These are phyloP conservation scores for Zoysia pacifica DNA, from an alignment of 176 grass and related monocot genomes.

Conservation along the genomic window DNA sequence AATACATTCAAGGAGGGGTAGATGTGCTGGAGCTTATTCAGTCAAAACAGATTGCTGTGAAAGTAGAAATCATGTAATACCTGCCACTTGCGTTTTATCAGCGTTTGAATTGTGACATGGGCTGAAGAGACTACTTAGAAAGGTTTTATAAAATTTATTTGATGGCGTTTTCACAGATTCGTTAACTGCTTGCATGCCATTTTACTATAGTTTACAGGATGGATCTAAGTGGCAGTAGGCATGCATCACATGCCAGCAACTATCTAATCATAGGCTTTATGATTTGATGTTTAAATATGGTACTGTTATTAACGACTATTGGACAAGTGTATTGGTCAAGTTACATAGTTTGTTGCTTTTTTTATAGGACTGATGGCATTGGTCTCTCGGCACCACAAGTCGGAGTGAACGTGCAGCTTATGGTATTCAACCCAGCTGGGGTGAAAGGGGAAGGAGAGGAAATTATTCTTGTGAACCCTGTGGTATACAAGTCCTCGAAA, in stretches of 20 bases:
- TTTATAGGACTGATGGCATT: conserved; percentile 86
- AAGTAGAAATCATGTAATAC: background rate
- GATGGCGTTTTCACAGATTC: background rate
- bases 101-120: background rate
- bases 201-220: background rate
- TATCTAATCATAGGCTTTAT: background rate
- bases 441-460: conserved; percentile 85
- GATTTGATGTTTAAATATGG: background rate
- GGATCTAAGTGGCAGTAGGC: background rate
- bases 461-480: conserved; percentile 89
- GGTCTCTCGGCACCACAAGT: conserved; percentile 96
- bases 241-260: background rate
- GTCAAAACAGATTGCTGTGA: background rate
- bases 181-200: background rate
- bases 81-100: background rate
- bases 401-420: conserved; percentile 91
- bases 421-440: conserved; percentile 93
- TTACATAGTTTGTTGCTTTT: conserved; percentile 18
- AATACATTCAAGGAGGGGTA: background rate
- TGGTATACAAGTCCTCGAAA: conserved; percentile 74
- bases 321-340: background rate
- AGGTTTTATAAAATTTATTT: background rate
- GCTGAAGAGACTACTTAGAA: background rate
- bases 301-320: background rate
- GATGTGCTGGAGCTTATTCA: background rate